Percentiles rank a stretch among this genome's conserved stretches.
Evolutionary conservation across 345 rosid species (phyloP).

Genomic region (Arabidopsis thaliana): TAIR10.1 NC_003074.8:19380501-19381000

Average conservation of each 20-base stretch:
- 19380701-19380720: conserved; percentile 84
- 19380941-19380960: conserved; percentile 74
- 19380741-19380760: conserved; percentile 80
- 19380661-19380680: conserved; percentile 76
- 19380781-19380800: conserved; percentile 85
- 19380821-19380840: conserved; percentile 95
- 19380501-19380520: conserved; percentile 49
- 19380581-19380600: conserved; percentile 54
- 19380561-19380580: conserved; percentile 63
- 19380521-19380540: conserved; percentile 65
- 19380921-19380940: conserved; percentile 63
- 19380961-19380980: conserved; percentile 76
- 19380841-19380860: conserved; percentile 97
- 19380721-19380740: conserved; percentile 89
- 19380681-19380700: conserved; percentile 90
- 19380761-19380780: conserved; percentile 73
- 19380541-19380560: conserved; percentile 54
- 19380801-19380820: conserved; percentile 85
- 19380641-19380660: conserved; percentile 66
- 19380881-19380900: conserved; percentile 68
- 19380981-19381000: conserved; percentile 77
- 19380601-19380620: conserved; percentile 84
- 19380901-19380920: conserved; percentile 63
- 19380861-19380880: conserved; percentile 86
- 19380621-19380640: conserved; percentile 80